Conservation (phyloP, 768 basidiomycete genomes). For the Tubosaeta sp. region DNA sequence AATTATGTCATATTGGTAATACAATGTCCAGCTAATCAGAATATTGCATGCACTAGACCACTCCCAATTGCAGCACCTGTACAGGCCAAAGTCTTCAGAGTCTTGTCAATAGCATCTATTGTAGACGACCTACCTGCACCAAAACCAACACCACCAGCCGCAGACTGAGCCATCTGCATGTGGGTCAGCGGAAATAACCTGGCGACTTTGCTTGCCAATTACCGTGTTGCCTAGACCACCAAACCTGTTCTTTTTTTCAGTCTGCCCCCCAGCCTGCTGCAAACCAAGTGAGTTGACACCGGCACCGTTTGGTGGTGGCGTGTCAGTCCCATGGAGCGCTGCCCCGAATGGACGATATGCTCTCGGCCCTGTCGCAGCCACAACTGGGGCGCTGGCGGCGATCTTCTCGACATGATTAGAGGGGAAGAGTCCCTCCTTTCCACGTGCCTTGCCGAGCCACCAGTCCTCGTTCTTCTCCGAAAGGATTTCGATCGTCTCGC, state of each 20-base stretch:
- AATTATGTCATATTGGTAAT: conserved; percentile 16
- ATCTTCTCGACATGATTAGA: conserved; percentile 68
- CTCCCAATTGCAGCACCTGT: conserved; percentile 51
- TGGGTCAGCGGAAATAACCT: conserved; percentile 18
- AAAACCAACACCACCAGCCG: conserved; percentile 70
- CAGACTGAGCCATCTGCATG: conserved; percentile 50
- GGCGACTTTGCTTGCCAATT: conserved; percentile 7
- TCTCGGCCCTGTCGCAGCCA: not conserved
- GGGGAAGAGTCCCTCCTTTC: conserved; percentile 73
- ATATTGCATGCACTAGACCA: conserved; percentile 47
- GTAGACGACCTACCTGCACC: conserved; percentile 54
- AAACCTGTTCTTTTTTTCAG: conserved; percentile 54
- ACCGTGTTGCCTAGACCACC: conserved; percentile 53
- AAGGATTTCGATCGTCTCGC: conserved; percentile 74
- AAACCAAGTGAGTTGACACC: conserved; percentile 30
- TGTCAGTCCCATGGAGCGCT: conserved; percentile 31
- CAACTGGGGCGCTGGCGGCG: conserved; percentile 3
- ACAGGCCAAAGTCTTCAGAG: not conserved
- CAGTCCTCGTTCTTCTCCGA: conserved; percentile 82
- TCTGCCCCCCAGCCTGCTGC: conserved; percentile 24
- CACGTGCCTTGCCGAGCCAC: conserved; percentile 73
- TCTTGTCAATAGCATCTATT: not conserved
- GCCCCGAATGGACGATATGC: conserved; percentile 38
- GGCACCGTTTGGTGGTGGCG: conserved; percentile 25
- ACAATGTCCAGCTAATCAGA: conserved; percentile 24